These are phyloP conservation scores for Nakaseomyces bracarensis DNA, from an alignment of 1,139 yeast species.

Conservation along the genomic window DNA sequence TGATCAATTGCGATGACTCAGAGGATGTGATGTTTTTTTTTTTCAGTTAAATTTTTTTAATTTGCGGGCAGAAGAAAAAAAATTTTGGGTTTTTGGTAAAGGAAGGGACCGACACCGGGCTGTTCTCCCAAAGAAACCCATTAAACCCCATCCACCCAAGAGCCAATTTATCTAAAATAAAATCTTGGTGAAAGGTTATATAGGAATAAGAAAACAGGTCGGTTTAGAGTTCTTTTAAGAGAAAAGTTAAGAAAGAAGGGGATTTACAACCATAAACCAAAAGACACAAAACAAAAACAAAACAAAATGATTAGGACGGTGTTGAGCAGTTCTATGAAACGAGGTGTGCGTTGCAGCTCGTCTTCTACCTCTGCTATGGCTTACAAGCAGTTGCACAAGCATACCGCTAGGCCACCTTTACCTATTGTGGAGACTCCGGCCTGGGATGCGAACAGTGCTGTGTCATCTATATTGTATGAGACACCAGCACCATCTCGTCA, in stretches of 20 bases:
- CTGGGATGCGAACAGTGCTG: constrained; percentile 95
- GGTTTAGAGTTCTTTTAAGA: too few species aligned
- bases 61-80: too few species aligned
- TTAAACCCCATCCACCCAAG: too few species aligned
- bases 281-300: background rate
- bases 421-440: constrained; percentile 93
- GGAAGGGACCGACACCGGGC: too few species aligned
- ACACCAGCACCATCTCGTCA: constrained; percentile 67
- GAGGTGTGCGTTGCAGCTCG: constrained; percentile 20
- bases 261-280: background rate
- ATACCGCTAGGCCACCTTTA: constrained; percentile 79
- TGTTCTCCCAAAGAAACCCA: too few species aligned
- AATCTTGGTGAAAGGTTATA: too few species aligned
- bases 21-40: too few species aligned
- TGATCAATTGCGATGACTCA: too few species aligned
- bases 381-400: constrained; percentile 81
- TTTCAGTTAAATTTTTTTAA: too few species aligned
- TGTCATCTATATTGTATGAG: constrained; percentile 87
- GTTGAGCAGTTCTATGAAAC: constrained; percentile 6
- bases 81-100: too few species aligned
- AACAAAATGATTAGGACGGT: constrained; percentile 10
- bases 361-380: constrained; percentile 93
- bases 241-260: background rate
- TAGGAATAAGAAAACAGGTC: too few species aligned
- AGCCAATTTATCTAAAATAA: too few species aligned